These are phyloP conservation scores for Fusarium acutatum DNA, from an alignment of 2,329 filamentous ascomycete species.

Conservation along the genomic window DNA sequence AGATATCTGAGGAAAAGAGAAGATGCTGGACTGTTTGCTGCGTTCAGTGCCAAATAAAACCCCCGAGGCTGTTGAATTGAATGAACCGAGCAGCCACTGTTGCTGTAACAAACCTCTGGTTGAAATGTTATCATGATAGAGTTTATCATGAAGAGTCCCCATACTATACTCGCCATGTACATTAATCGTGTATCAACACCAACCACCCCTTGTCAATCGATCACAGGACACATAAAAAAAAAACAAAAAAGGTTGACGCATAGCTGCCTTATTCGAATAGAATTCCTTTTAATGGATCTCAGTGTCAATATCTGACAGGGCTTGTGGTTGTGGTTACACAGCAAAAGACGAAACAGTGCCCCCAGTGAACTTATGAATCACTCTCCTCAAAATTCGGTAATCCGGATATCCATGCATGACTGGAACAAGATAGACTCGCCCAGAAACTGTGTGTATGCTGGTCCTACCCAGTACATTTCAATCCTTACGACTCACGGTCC, in stretches of 20 bases:
- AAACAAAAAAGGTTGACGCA: not conserved
- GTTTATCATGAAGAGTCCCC: not conserved
- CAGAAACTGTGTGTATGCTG: not conserved
- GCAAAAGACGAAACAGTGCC: not conserved
- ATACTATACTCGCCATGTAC: not conserved
- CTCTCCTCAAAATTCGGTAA: not conserved
- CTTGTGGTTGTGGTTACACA: not conserved
- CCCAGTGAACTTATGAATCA: not conserved
- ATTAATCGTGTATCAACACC: not conserved
- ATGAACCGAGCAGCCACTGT: not conserved
- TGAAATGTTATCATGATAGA: not conserved
- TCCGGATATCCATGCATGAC: not conserved
- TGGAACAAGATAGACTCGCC: not conserved
- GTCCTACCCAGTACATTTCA: not conserved
- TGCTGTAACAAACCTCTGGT: not conserved
- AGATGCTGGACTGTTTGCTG: not conserved
- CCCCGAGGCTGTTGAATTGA: not conserved
- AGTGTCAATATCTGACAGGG: not conserved
- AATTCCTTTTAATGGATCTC: not conserved
- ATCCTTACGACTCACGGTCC: not conserved
- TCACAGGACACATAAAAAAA: constrained; percentile 11
- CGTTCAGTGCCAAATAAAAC: not conserved
- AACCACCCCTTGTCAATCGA: constrained; percentile 10
- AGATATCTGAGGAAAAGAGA: not conserved
- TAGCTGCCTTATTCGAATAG: not conserved